Conservation (phyloP, 148 eudicot genomes). For the Drosera capensis region DNA sequence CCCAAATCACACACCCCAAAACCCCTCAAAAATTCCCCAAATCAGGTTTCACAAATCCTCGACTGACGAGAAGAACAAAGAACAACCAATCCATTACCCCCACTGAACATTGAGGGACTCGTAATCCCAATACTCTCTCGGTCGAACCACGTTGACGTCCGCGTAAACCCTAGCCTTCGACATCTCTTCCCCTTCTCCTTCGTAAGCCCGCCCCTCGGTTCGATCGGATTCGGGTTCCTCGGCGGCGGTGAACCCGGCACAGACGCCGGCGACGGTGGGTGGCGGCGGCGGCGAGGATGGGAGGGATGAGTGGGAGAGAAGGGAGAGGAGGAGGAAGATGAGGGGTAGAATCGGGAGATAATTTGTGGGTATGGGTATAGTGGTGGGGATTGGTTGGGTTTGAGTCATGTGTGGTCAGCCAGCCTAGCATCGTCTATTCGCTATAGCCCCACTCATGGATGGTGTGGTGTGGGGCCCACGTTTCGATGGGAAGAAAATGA, state of each 20-base stretch:
- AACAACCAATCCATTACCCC: background rate
- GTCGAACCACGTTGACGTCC: conserved; percentile 1
- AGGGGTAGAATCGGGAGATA: background rate
- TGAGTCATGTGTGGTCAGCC: background rate
- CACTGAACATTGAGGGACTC: conserved; percentile 1
- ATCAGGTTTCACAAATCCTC: no score
- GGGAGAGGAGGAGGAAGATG: background rate
- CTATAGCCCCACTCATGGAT: no score
- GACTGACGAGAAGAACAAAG: no score
- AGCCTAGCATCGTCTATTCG: background rate
- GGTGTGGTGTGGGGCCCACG: no score
- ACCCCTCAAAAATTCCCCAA: no score
- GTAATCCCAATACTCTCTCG: conserved; percentile 1
- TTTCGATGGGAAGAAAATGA: no score
- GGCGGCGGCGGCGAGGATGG: background rate
- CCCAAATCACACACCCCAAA: no score
- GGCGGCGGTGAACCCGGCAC: background rate
- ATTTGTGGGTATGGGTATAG: no score
- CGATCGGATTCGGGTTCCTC: background rate
- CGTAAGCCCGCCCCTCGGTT: no score
- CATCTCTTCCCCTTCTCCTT: no score
- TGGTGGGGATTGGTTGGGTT: background rate
- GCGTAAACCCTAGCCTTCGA: conserved; percentile 4
- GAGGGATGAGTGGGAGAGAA: background rate
- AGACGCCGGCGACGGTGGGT: background rate